These are phyloP conservation scores for Solanum peruvianum DNA, from an alignment of 257 asterid species.

Conservation along the genomic window DNA sequence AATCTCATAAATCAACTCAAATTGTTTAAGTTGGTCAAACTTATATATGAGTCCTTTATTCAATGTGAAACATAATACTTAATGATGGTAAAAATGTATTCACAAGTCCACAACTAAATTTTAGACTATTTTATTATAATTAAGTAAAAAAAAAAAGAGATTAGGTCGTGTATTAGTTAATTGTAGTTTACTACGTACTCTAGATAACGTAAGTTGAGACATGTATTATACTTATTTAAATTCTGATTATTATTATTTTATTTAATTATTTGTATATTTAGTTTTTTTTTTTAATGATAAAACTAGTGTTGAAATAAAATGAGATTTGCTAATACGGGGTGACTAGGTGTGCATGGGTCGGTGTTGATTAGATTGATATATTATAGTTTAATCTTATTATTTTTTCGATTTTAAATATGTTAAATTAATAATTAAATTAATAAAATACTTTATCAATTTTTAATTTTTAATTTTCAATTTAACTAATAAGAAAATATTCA, in stretches of 20 bases:
- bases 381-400: too few relatives aligned
- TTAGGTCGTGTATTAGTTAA: background rate
- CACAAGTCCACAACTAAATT: background rate
- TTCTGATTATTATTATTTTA: background rate
- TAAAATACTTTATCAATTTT: too few relatives aligned
- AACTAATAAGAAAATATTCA: too few relatives aligned
- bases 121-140: background rate
- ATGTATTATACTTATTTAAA: background rate
- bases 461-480: rapidly evolving
- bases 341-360: background rate
- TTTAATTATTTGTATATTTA: background rate
- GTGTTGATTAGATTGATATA: too few relatives aligned
- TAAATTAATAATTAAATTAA: too few relatives aligned
- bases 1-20: background rate
- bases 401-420: too few relatives aligned
- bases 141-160: background rate
- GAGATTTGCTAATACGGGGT: background rate
- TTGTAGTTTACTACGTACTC: background rate
- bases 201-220: background rate
- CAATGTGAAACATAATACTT: background rate
- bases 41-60: background rate
- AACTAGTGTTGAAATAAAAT: background rate
- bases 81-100: background rate
- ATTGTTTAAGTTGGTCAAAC: background rate
- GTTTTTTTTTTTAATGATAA: background rate